These are phyloP conservation scores for Arxiozyma slooffiae DNA, from an alignment of 1,139 yeast species.

Conservation along the genomic window DNA sequence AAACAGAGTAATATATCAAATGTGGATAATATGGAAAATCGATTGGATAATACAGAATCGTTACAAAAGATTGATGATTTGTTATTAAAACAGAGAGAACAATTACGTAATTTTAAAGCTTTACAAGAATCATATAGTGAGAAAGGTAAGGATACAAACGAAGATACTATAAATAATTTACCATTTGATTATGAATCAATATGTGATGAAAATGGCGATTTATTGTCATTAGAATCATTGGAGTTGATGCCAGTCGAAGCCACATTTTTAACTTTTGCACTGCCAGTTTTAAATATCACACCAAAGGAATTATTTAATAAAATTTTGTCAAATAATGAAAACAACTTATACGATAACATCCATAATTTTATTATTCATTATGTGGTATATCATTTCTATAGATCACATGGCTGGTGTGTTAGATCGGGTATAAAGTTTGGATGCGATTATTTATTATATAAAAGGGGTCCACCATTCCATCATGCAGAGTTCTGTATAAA, in stretches of 20 bases:
- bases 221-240: conserved; percentile 49
- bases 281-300: conserved; percentile 30
- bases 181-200: conserved; percentile 36
- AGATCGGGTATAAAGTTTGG: conserved; percentile 89
- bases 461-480: conserved; percentile 87
- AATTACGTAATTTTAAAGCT: conserved; percentile 1
- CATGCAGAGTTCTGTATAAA: conserved; percentile 81
- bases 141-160: not conserved
- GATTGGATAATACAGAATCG: conserved; percentile 15
- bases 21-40: not conserved
- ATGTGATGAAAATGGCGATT: conserved; percentile 33
- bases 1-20: conserved; percentile 12
- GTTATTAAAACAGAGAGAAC: not conserved
- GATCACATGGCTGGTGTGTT: conserved; percentile 92
- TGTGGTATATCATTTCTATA: conserved; percentile 74
- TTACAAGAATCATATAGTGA: not conserved
- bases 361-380: conserved; percentile 33
- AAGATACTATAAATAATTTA: conserved; percentile 5
- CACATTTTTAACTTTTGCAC: conserved; percentile 50
- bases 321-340: conserved; percentile 7
- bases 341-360: conserved; percentile 7
- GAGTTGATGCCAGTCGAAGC: conserved; percentile 74
- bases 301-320: conserved; percentile 11
- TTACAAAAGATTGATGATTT: conserved; percentile 11
- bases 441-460: conserved; percentile 67